Percentiles rank a stretch among this genome's conserved stretches.
phyloP scores from a whole-genome alignment of 257 asterid genomes.

The Solanum medicagineum region DNA sequence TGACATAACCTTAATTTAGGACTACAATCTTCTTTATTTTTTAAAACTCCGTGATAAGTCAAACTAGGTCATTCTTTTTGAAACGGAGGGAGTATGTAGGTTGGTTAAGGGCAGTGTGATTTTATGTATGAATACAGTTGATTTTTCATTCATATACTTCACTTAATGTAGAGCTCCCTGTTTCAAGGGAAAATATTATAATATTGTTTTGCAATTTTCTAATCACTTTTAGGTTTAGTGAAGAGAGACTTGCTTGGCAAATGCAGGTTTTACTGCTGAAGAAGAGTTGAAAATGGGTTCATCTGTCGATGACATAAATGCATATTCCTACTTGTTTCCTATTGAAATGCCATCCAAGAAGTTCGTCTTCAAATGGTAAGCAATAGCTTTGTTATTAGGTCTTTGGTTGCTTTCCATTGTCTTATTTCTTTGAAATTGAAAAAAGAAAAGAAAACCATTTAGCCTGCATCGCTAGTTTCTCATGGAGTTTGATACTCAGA shows the following conservation, averaged over 20 bases:
- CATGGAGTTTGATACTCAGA: not conserved
- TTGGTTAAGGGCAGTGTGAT: not conserved
- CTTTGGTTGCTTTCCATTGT: not conserved
- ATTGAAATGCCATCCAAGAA: conserved; percentile 47
- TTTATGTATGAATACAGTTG: not conserved
- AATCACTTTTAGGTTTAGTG: not conserved
- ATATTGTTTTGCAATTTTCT: not conserved
- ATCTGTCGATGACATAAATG: conserved; percentile 63
- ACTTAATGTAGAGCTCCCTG: not conserved
- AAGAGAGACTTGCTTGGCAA: not conserved
- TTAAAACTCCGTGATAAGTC: too few relatives aligned
- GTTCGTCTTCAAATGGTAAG: conserved; percentile 77
- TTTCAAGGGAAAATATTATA: not conserved
- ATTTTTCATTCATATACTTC: not conserved
- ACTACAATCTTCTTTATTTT: too few relatives aligned
- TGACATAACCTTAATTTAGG: too few relatives aligned
- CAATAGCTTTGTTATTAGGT: not conserved
- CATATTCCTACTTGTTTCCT: conserved; percentile 76
- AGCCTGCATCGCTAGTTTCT: not conserved
- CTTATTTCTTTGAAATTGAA: not conserved
- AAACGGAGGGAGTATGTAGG: not conserved
- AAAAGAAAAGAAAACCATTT: not conserved
- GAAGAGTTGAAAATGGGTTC: conserved; percentile 61
- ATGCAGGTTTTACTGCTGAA: conserved; percentile 43
- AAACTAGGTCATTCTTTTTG: too few relatives aligned